phyloP scores from a whole-genome alignment of 768 basidiomycete species.

The Lentinula guzmanii region DNA sequence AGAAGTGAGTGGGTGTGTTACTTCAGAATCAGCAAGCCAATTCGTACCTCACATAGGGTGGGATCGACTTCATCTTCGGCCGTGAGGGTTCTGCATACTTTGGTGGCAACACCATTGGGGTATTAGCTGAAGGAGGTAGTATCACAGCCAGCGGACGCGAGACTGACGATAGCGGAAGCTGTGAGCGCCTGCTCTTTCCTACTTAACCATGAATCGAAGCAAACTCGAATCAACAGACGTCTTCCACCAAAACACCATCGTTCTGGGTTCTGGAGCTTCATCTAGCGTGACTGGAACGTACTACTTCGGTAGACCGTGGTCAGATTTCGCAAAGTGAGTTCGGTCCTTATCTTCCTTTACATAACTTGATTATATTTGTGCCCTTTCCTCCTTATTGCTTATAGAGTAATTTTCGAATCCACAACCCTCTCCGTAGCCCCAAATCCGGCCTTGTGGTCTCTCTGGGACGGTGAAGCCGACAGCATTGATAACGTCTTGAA shows the following conservation, averaged over 20 bases:
- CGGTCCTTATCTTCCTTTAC: neutral
- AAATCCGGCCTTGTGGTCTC: constrained; percentile 38
- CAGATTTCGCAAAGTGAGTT: constrained; percentile 13
- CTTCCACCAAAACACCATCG: constrained; percentile 37
- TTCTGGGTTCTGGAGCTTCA: constrained; percentile 32
- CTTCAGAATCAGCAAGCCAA: too few relatives aligned
- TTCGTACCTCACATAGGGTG: constrained; percentile 25
- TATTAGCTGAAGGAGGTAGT: constrained; percentile 31
- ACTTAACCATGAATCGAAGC: neutral
- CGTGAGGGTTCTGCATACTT: constrained; percentile 38
- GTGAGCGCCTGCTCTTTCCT: constrained; percentile 23
- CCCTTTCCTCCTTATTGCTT: neutral
- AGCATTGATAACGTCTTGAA: constrained; percentile 38
- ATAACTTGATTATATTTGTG: neutral
- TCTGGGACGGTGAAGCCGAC: constrained; percentile 32
- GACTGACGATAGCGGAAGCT: constrained; percentile 37
- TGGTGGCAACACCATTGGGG: constrained; percentile 41
- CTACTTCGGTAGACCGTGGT: constrained; percentile 46
- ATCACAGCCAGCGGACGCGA: constrained; percentile 45
- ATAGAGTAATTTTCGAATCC: constrained; percentile 43
- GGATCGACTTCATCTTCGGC: constrained; percentile 48
- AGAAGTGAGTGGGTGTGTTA: constrained; percentile 23
- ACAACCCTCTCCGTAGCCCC: constrained; percentile 34
- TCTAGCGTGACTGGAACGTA: constrained; percentile 28
- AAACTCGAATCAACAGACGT: constrained; percentile 24